Base-by-base conservation (phyloP, 768 basidiomycete species). In the Exidia glandulosa region DNA sequence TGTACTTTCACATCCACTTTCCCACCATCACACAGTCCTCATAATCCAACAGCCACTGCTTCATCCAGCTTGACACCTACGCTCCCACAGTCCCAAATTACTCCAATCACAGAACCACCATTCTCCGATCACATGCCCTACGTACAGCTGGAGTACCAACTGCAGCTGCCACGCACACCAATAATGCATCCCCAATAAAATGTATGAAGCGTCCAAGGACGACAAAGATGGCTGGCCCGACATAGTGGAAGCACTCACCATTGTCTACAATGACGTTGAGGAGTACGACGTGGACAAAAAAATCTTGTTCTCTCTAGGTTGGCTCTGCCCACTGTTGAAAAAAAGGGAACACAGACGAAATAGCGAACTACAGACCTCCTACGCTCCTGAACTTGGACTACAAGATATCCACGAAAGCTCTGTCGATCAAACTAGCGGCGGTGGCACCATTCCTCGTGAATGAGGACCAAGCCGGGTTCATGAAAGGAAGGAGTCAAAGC, bases 251-350 rank as follows among this genome's bases (percentile, higher is more conserved):
- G 13, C 33, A 2, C 29, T 57, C 77, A 37, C 76, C 71, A 12
- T 81, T 66, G 3, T 72, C 76, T 64, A 78, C 80, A 1, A 78
- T 77, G 10, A 79, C 81, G 74, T 77, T 0, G 59, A 70, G 59
- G 0, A 3, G 1, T 1, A 72, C 37, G 73, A 74, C 0, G 3
- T 71, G 0, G 2, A 23, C 4, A 1, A n/a, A 0, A 2, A 9
- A 1, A 2, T 19, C 10, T 19, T 23, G 0, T 79, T 75, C 55
- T 27, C 69, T 0, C 47, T 66, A 7, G 76, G 76, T 0, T 68
- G 66, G 65, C 66, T 72, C 60, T 67, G 74, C 67, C 75, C 72
- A 0, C 31, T 79, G 1, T 79, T 73, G n/a, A 58, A 79, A 79
- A 34, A 78, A 79, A 37, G 70, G 64, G 5, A 58, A 64, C 47